Percentiles rank a stretch among this genome's conserved stretches.
Conservation (phyloP, 345 rosid genomes). For the Melaleuca alternifolia region DNA sequence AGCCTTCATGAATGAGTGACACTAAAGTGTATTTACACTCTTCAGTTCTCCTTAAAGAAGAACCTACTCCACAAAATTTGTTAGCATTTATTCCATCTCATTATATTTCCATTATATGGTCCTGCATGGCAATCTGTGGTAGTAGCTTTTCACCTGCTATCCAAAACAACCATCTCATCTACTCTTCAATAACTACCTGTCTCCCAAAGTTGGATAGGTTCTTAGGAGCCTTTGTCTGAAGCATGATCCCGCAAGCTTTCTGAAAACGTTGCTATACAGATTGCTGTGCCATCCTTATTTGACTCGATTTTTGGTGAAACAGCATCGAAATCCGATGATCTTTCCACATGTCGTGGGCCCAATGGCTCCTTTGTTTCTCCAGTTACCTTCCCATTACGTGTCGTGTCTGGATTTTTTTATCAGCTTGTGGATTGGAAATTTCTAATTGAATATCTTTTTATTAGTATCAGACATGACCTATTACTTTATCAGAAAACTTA, state of each 20-base stretch:
- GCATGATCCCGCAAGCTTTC: neutral
- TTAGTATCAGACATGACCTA: neutral
- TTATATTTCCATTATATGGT: neutral
- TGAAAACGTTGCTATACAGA: neutral
- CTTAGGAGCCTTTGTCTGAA: neutral
- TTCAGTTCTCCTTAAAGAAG: neutral
- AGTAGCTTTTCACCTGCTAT: constrained; percentile 12
- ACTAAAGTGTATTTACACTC: neutral
- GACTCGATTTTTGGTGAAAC: constrained; percentile 2
- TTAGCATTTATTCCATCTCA: constrained; percentile 2
- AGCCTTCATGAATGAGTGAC: constrained; percentile 17
- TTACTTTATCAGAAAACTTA: neutral
- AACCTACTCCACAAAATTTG: neutral
- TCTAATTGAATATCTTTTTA: neutral
- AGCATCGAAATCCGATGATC: neutral
- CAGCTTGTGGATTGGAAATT: constrained; percentile 10
- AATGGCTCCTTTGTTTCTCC: neutral
- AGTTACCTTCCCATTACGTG: constrained; percentile 6
- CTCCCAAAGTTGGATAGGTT: constrained; percentile 15
- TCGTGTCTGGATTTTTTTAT: constrained; percentile 2
- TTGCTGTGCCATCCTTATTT: constrained; percentile 9
- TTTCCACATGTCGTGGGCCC: constrained; percentile 5
- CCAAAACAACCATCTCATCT: constrained; percentile 27
- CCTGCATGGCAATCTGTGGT: neutral
- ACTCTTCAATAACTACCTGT: constrained; percentile 46